Evolutionary conservation across 163 green algal genomes (phyloP), one percentile per base, ranked within the genome.

Genomic region (Chlamydomonas reinhardtii): DNA sequence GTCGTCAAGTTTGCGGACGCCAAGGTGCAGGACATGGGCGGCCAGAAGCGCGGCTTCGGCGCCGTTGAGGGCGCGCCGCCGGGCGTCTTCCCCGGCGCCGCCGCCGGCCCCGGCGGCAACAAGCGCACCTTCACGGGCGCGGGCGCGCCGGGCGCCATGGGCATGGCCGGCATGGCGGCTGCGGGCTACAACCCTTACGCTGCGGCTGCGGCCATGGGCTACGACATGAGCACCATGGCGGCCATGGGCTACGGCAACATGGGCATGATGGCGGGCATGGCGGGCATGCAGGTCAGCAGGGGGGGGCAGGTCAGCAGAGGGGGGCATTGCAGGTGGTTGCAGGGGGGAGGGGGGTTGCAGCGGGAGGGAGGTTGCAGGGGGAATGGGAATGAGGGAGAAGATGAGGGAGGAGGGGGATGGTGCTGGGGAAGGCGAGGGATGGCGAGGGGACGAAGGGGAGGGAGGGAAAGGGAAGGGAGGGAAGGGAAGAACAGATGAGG

Each of bases 1-100:
- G 94, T 97, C 17, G 95, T 98, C 80, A 98, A 98, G 89, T 97
- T 98, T 90, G 96, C 96, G 20, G 95, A 97, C 65, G 93, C 93
- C 39, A 97, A 97, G 87, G 85, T 92, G n/a, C 94, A 94, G 62
- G 92, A 94, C 75, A 59, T 56, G 11, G 37, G 39, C 71, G 73
- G 72, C 25, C 82, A 88, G 77, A 66, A 87, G 86, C 43, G 76
- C 29, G 64, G 76, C 65, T 83, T 83, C 48, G 52, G 59, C 62
- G 83, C 37, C 15, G 64, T 83, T 32, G 83, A 88, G 34, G 83
- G 83, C 31, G 72, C 81, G 82, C 68, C 74, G 52, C 48, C 48
- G 48, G 48, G 48, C 48, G 79, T 54, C 54, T 82, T 82, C 39
- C 54, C 70, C 8, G 70, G 54, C 24, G 80, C 37, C 0, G 79